Evolutionary conservation across 78 protist genomes (phyloP).

Genomic region (Dictyostelium purpureum): DNA sequence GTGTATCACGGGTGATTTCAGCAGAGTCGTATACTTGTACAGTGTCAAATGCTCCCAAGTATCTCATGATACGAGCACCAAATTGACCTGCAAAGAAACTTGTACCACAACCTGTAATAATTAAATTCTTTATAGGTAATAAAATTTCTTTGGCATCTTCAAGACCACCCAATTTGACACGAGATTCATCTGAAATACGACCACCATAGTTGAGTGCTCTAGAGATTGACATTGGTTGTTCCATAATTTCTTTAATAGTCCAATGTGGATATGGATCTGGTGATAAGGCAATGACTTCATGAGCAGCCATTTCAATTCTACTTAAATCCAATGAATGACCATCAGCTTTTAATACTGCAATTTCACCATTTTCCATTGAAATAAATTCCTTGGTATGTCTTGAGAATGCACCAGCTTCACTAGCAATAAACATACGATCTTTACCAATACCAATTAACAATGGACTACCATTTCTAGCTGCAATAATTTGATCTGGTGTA

Average conservation of each 20-base stretch:
- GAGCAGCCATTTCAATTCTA: constrained; percentile 75
- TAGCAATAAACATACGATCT: constrained; percentile 74
- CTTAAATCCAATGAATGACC: constrained; percentile 67
- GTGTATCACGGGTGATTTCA: constrained; percentile 57
- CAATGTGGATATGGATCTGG: constrained; percentile 89
- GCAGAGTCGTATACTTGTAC: constrained; percentile 81
- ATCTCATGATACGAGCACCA: constrained; percentile 74
- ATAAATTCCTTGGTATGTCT: constrained; percentile 80
- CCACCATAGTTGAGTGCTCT: constrained; percentile 89
- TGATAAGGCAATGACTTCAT: constrained; percentile 66
- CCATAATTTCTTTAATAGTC: constrained; percentile 98
- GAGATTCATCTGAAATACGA: constrained; percentile 73
- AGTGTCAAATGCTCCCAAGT: constrained; percentile 80
- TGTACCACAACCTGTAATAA: constrained; percentile 96
- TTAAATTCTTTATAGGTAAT: constrained; percentile 68
- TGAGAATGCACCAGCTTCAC: constrained; percentile 81
- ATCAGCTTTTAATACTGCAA: constrained; percentile 72
- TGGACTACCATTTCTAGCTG: constrained; percentile 79
- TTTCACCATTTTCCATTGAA: constrained; percentile 78
- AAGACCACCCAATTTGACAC: constrained; percentile 89
- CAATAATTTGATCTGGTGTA: constrained; percentile 78
- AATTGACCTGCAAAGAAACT: constrained; percentile 84
- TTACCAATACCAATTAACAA: constrained; percentile 82
- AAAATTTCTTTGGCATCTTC: constrained; percentile 67
- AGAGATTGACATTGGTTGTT: constrained; percentile 94